Conservation (phyloP, 2,329 filamentous ascomycete genomes). For the Westerdykella ornata region DNA sequence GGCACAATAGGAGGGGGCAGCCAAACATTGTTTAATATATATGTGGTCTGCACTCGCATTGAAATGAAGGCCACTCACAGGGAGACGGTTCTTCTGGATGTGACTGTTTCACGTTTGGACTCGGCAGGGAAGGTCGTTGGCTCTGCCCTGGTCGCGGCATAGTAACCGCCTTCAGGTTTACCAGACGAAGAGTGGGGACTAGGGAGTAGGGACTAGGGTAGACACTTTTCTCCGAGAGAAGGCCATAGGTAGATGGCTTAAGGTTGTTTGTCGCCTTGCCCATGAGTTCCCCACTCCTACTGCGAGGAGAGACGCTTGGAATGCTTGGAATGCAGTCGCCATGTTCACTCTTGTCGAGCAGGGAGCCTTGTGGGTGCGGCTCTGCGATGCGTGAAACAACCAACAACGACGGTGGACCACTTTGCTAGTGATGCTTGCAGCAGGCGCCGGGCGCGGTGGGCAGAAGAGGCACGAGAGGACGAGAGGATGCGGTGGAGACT, state of each 20-base stretch:
- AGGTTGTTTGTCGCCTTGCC: too few species aligned
- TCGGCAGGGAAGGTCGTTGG: conserved; percentile 24
- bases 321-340: too few species aligned
- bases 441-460: conserved; percentile 1
- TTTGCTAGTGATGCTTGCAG: too few species aligned
- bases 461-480: conserved; percentile 1
- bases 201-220: not conserved
- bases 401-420: conserved; percentile 22
- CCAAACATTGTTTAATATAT: conserved; percentile 30
- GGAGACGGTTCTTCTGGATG: conserved; percentile 14
- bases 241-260: too few species aligned
- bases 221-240: conserved; percentile 11
- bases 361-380: conserved; percentile 18
- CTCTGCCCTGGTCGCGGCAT: conserved; percentile 13
- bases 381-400: conserved; percentile 28
- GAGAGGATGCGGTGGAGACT: conserved; percentile 3
- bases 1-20: conserved; percentile 10
- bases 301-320: too few species aligned
- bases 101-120: conserved; percentile 35
- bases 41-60: conserved; percentile 11
- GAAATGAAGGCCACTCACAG: conserved; percentile 23
- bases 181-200: not conserved
- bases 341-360: too few species aligned
- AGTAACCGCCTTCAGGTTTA: not conserved
- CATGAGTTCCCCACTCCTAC: too few species aligned